Conservation (phyloP, 495 filamentous ascomycete species). For the Neurospora cerealis region DNA sequence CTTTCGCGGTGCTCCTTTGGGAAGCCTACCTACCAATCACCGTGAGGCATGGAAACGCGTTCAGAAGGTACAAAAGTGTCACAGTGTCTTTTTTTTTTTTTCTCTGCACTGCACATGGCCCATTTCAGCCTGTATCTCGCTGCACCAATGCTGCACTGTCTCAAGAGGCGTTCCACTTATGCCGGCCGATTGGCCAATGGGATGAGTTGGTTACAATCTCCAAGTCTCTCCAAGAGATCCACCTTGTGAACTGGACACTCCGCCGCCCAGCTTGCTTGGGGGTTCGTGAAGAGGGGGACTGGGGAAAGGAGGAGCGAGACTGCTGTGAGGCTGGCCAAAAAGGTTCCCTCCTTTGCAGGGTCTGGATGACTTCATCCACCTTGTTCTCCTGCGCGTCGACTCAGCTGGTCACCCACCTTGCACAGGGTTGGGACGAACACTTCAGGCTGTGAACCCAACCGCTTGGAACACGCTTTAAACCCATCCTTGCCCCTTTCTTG, state of each 20-base stretch:
- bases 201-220: background rate
- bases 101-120: background rate
- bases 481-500: background rate
- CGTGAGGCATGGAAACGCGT: background rate
- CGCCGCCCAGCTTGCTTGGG: background rate
- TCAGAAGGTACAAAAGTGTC: background rate
- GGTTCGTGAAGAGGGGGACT: background rate
- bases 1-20: background rate
- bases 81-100: background rate
- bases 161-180: background rate
- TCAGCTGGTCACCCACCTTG: background rate
- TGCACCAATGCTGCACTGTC: background rate
- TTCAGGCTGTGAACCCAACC: background rate
- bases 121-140: background rate
- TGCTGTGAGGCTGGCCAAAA: background rate
- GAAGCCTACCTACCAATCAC: background rate
- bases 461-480: background rate
- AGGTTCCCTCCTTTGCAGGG: background rate
- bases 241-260: background rate
- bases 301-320: background rate
- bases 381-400: background rate
- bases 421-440: background rate
- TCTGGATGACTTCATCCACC: background rate
- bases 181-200: background rate
- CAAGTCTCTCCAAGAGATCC: background rate